Percentiles rank a stretch among this genome's conserved stretches.
These are phyloP conservation scores for Linum trigynum DNA, from an alignment of 345 rosid species.

Conservation along the genomic window DNA sequence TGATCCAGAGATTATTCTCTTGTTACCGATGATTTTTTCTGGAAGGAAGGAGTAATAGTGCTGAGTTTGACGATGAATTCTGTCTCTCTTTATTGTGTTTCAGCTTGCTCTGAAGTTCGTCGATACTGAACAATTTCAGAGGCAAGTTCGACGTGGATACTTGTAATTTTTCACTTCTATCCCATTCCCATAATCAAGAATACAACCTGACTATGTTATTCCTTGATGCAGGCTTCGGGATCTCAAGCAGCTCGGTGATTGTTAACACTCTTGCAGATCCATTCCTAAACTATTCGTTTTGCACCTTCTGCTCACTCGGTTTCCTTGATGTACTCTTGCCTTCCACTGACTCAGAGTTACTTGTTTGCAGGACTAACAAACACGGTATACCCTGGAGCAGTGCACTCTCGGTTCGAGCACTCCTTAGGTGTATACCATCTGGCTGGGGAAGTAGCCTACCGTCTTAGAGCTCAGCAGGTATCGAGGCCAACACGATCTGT, in stretches of 20 bases:
- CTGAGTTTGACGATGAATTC: not conserved
- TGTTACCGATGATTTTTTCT: not conserved
- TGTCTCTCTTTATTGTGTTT: conserved; percentile 4
- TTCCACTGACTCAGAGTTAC: not conserved
- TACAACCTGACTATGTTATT: conserved; percentile 2
- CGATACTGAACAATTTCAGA: conserved; percentile 28
- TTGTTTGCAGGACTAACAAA: conserved; percentile 19
- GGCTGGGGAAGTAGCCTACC: conserved; percentile 20
- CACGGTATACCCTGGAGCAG: conserved; percentile 29
- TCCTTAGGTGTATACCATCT: conserved; percentile 23
- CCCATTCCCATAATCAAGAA: not conserved
- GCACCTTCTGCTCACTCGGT: not conserved
- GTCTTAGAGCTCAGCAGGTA: conserved; percentile 19
- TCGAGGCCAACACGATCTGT: not conserved
- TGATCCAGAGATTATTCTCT: not conserved
- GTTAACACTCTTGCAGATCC: not conserved
- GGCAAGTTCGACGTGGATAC: conserved; percentile 13
- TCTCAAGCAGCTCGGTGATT: conserved; percentile 27
- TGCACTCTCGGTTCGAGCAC: conserved; percentile 31
- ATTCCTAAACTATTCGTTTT: not conserved
- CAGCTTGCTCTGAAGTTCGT: conserved; percentile 26
- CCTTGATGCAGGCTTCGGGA: conserved; percentile 22
- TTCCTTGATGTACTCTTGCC: not conserved
- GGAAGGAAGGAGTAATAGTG: not conserved
- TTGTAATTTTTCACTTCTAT: not conserved